Conservation (phyloP, 2,329 filamentous ascomycete genomes). For the Endocalyx cinctus region DNA sequence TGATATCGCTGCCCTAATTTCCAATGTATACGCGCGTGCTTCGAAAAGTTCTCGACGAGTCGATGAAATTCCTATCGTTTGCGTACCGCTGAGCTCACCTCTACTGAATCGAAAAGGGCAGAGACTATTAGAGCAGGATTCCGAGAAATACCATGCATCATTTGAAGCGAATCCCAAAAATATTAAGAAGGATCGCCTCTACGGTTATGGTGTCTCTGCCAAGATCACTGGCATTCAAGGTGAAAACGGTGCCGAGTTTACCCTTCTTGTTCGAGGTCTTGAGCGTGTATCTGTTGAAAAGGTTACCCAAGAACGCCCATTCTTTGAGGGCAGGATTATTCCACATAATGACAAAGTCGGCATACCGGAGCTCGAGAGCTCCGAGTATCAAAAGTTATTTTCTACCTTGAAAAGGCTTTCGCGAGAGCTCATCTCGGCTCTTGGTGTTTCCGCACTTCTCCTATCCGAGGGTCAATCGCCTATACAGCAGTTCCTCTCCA, state of each 20-base stretch:
- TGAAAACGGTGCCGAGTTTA: constrained; percentile 69
- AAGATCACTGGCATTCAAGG: constrained; percentile 77
- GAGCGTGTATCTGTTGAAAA: constrained; percentile 72
- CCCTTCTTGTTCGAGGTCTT: constrained; percentile 80
- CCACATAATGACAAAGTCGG: constrained; percentile 19
- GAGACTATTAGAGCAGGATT: constrained; percentile 64
- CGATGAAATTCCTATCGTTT: constrained; percentile 73
- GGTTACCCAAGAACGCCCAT: constrained; percentile 72
- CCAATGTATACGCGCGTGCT: constrained; percentile 75
- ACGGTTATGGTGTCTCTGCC: constrained; percentile 74
- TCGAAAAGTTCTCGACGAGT: constrained; percentile 62
- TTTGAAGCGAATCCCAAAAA: constrained; percentile 53
- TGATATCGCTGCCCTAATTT: constrained; percentile 84
- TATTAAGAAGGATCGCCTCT: constrained; percentile 69
- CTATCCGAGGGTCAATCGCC: constrained; percentile 70
- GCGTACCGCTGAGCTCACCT: constrained; percentile 77
- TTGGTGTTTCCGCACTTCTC: constrained; percentile 81
- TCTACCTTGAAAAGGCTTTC: constrained; percentile 77
- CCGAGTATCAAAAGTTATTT: constrained; percentile 58
- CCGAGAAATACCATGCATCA: constrained; percentile 43
- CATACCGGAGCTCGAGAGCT: constrained; percentile 17
- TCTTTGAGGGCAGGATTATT: constrained; percentile 76
- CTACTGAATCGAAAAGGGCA: constrained; percentile 71
- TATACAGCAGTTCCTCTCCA: constrained; percentile 75
- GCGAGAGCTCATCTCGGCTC: constrained; percentile 76